Conservation (phyloP, 768 basidiomycete genomes). For the Thelephora ganbajun region DNA sequence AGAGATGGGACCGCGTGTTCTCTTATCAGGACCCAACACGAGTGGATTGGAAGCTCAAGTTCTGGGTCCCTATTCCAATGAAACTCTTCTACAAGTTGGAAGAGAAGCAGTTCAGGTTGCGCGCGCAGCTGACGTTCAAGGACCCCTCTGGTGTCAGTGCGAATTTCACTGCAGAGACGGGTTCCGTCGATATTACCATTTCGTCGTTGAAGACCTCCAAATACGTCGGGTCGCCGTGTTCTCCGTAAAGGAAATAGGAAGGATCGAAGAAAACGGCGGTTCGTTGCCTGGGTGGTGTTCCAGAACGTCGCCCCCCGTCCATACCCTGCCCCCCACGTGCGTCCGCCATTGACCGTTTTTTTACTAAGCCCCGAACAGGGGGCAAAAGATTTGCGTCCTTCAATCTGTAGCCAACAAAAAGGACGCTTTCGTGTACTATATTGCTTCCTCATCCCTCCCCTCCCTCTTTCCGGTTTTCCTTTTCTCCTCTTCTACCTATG, state of each 20-base stretch:
- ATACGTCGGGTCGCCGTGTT: neutral
- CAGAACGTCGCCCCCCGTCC: too few relatives aligned
- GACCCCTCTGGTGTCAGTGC: neutral
- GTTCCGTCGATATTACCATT: neutral
- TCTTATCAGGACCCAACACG: neutral
- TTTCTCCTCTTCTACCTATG: too few relatives aligned
- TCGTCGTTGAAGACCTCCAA: neutral
- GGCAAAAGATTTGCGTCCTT: neutral
- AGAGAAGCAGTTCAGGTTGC: constrained; percentile 27
- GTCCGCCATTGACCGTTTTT: too few relatives aligned
- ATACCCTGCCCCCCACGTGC: too few relatives aligned
- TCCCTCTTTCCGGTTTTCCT: too few relatives aligned
- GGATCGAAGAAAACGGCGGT: too few relatives aligned
- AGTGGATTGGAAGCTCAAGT: constrained; percentile 20
- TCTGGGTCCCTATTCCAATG: constrained; percentile 35
- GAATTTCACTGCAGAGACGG: neutral
- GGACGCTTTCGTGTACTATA: too few relatives aligned
- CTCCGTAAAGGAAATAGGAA: too few relatives aligned
- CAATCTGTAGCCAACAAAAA: too few relatives aligned
- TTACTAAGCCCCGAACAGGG: too few relatives aligned
- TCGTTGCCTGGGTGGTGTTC: too few relatives aligned
- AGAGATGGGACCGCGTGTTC: neutral
- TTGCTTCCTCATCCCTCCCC: too few relatives aligned
- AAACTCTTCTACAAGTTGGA: constrained; percentile 32
- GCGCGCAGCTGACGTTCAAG: constrained; percentile 16